phyloP scores from a whole-genome alignment of 2,329 filamentous ascomycete species.

The Aspergillus brunneoviolaceus region DNA sequence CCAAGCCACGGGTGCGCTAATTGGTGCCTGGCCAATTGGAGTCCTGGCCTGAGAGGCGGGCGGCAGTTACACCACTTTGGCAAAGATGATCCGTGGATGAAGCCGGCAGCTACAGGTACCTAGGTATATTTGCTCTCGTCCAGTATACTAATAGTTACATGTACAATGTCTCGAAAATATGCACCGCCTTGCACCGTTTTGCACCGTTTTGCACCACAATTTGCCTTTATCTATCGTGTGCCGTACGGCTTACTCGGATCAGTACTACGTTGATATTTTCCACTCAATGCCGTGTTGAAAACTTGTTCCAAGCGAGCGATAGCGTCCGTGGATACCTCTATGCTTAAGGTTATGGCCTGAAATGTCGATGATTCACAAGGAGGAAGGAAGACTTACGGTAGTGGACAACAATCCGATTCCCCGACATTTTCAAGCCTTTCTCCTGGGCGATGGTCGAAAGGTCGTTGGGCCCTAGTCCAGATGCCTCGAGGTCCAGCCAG shows the following conservation, averaged over 20 bases:
- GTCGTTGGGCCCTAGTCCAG: slow-evolving; percentile 53
- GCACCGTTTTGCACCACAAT: too few relatives aligned
- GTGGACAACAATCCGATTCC: slow-evolving; percentile 65
- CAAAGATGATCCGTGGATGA: slow-evolving; percentile 1
- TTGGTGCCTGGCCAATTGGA: slow-evolving; percentile 17
- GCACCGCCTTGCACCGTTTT: too few relatives aligned
- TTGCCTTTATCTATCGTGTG: slow-evolving; percentile 17
- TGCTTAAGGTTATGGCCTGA: slow-evolving; percentile 24
- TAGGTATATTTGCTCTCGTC: not conserved
- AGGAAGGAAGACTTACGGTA: slow-evolving; percentile 50
- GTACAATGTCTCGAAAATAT: slow-evolving; percentile 2
- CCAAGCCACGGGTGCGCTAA: slow-evolving; percentile 24
- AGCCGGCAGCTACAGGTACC: not conserved
- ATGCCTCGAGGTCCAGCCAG: slow-evolving; percentile 71
- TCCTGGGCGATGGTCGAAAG: slow-evolving; percentile 57
- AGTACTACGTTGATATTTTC: slow-evolving; percentile 32
- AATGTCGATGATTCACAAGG: not conserved
- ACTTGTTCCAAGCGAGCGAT: slow-evolving; percentile 57
- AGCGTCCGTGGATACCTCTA: slow-evolving; percentile 65
- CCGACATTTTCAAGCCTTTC: slow-evolving; percentile 57
- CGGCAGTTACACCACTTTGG: not conserved
- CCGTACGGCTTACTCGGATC: slow-evolving; percentile 37
- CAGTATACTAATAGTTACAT: not conserved
- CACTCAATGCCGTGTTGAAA: slow-evolving; percentile 48
- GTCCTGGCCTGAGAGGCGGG: not conserved